These are phyloP conservation scores for Aspergillus candidus DNA, from an alignment of 2,329 filamentous ascomycete species.

Conservation along the genomic window DNA sequence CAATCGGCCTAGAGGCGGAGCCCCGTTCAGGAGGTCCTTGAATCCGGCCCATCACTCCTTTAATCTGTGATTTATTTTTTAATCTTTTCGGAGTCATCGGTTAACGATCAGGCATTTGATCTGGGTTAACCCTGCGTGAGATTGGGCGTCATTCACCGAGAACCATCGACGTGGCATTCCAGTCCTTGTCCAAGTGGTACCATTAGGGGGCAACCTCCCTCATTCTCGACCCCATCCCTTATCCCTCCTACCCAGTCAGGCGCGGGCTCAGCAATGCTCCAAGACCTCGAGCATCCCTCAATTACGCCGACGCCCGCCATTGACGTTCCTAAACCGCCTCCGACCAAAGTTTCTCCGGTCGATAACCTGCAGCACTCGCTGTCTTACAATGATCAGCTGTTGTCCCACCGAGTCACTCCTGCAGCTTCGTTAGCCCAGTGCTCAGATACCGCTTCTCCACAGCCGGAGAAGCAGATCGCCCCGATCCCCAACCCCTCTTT, in stretches of 20 bases:
- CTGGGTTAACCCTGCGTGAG: slow-evolving; percentile 15
- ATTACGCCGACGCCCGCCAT: slow-evolving; percentile 13
- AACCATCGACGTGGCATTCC: slow-evolving; percentile 29
- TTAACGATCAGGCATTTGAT: slow-evolving; percentile 1
- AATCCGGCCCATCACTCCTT: not conserved
- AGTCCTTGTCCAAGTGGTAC: slow-evolving; percentile 19
- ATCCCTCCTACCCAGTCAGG: slow-evolving; percentile 12
- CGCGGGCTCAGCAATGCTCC: slow-evolving; percentile 14
- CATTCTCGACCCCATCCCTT: slow-evolving; percentile 17
- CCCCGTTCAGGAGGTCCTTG: no score
- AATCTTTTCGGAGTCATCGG: slow-evolving; percentile 5
- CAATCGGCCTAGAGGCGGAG: no score
- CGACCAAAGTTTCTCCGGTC: slow-evolving; percentile 8
- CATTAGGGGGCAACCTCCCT: slow-evolving; percentile 12
- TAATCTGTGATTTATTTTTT: slow-evolving; percentile 2
- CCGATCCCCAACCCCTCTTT: slow-evolving; percentile 15
- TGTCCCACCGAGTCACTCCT: slow-evolving; percentile 11
- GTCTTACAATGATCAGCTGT: slow-evolving; percentile 11
- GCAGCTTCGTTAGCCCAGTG: slow-evolving; percentile 12
- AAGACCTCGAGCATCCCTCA: slow-evolving; percentile 14
- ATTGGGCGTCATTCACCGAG: slow-evolving; percentile 8
- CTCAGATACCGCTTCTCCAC: slow-evolving; percentile 12
- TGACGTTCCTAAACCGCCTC: slow-evolving; percentile 8
- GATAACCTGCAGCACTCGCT: slow-evolving; percentile 8
- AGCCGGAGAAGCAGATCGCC: slow-evolving; percentile 9